phyloP scores from a whole-genome alignment of 768 basidiomycete genomes.

The Nidula microcarpa region DNA sequence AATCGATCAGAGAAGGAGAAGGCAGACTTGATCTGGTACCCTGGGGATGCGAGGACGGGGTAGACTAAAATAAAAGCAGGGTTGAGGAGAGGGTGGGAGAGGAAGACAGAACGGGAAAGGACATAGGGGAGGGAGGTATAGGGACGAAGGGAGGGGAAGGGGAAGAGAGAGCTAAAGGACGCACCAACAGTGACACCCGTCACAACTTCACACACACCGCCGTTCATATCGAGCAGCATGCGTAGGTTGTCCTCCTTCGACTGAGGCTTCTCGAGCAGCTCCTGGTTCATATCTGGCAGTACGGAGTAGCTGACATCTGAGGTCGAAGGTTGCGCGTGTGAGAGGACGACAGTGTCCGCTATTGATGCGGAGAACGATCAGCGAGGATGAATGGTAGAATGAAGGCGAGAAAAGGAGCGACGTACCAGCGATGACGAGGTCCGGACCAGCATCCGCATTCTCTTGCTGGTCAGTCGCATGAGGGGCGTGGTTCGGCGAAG shows the following conservation, averaged over 20 bases:
- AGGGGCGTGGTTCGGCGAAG: constrained; percentile 49
- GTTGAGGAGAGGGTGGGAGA: no score
- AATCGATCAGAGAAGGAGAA: background rate
- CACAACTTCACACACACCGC: constrained; percentile 84
- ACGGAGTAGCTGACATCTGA: constrained; percentile 54
- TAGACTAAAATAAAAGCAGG: constrained; percentile 44
- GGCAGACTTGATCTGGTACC: constrained; percentile 63
- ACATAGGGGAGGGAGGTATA: no score
- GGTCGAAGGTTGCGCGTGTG: constrained; percentile 61
- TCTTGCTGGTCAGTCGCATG: constrained; percentile 64
- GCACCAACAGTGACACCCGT: constrained; percentile 84
- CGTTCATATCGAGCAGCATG: constrained; percentile 87
- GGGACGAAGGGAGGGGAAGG: no score
- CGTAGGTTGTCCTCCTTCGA: constrained; percentile 79
- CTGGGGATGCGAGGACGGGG: constrained; percentile 72
- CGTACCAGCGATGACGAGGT: constrained; percentile 65
- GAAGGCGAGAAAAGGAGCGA: background rate
- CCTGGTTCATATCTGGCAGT: constrained; percentile 50
- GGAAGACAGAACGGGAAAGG: no score
- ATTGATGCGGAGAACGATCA: no score
- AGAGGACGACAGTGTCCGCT: constrained; percentile 97
- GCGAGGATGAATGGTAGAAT: background rate
- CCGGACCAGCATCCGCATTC: constrained; percentile 31
- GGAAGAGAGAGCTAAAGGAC: constrained; percentile 11
- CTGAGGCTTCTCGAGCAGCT: constrained; percentile 85